Base-by-base conservation (phyloP, 1,284 basidiomycete genomes). In the Xerocomus minutiporus region DNA sequence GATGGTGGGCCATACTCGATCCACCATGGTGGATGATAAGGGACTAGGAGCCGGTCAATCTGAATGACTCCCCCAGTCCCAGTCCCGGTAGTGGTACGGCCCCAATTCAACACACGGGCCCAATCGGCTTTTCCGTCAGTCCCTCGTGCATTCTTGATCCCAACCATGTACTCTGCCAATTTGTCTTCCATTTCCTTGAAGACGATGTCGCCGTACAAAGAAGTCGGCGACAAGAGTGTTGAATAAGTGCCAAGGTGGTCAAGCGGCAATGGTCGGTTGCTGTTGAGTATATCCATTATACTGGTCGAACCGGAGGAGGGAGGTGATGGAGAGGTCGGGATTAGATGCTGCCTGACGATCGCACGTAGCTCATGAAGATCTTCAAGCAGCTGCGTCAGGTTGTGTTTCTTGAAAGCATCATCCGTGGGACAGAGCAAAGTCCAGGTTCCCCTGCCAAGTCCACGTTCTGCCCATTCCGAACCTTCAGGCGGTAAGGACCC, bases 361-460 rank as follows among this genome's bases (percentile, higher is more conserved):
- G 75, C 74, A 39, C 78, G 76, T 31, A 98, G 77, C 1, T 69
- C 70, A 2, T 81, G 75, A 5, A 72, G 61, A 64, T 93, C 79
- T 28, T 79, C 75, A 56, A 88, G 85, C 51, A 97, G 79, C 54
- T 77, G 72, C 0, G 93, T 93, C 46, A 98, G 71, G 70, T 99
- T 96, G 64, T 91, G 72, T n/a, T 80, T 75, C 59, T 93, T 88
- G 76, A 98, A 97, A 0, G 96, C 94, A 54, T 88, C 85, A 64
- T 99, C 97, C 1, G 84, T 86, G 1, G 97, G 97, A 59, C 90
- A 91, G 5, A 99, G 78, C 1, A 99, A 68, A 1, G 91, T 94
- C 88, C 88, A 88, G 56, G 90, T 76, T 45, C 74, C 68, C 56
- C 77, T 73, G 29, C 70, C 66, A 23, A 79, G 62, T 29, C 74